Evolutionary conservation across 2,329 filamentous ascomycete species (phyloP).

Genomic region (Plectosphaerella plurivora): DNA sequence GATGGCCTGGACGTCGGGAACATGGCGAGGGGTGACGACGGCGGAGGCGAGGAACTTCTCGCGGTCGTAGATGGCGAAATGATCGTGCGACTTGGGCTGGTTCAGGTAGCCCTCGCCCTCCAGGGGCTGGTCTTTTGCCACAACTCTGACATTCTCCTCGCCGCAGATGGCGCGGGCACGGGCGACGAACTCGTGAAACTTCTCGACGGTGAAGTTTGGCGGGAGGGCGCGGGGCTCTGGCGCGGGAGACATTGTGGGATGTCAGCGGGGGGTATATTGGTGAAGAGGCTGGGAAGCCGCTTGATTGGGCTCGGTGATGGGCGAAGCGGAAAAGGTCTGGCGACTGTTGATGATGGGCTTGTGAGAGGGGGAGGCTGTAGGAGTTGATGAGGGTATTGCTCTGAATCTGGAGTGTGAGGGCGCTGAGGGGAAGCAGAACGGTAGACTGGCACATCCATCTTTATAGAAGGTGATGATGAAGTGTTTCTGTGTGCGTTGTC

Average conservation of each 20-base stretch:
- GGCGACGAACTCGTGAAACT: conserved; percentile 16
- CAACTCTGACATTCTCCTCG: conserved; percentile 16
- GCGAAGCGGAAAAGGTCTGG: too few species aligned
- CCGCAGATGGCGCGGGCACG: conserved; percentile 15
- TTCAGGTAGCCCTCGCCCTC: conserved; percentile 13
- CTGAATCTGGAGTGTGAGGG: too few species aligned
- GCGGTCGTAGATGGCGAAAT: conserved; percentile 32
- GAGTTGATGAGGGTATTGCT: too few species aligned
- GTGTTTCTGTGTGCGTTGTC: neutral
- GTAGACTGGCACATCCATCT: too few species aligned
- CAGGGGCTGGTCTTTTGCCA: conserved; percentile 7
- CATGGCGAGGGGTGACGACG: conserved; percentile 24
- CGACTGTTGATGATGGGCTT: neutral
- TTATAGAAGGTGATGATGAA: too few species aligned
- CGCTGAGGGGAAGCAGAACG: too few species aligned
- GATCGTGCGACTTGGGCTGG: conserved; percentile 26
- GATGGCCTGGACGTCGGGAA: conserved; percentile 38
- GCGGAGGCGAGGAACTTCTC: conserved; percentile 37
- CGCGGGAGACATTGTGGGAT: conserved; percentile 1
- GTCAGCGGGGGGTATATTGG: too few species aligned
- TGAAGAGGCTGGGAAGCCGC: too few species aligned
- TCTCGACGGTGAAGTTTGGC: conserved; percentile 7
- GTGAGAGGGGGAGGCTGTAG: neutral
- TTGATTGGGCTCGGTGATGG: too few species aligned
- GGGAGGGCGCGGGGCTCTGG: conserved; percentile 7